Evolutionary conservation across 2,329 filamentous ascomycete genomes (phyloP).

Genomic region (Kalaharituber pfeilii): DNA sequence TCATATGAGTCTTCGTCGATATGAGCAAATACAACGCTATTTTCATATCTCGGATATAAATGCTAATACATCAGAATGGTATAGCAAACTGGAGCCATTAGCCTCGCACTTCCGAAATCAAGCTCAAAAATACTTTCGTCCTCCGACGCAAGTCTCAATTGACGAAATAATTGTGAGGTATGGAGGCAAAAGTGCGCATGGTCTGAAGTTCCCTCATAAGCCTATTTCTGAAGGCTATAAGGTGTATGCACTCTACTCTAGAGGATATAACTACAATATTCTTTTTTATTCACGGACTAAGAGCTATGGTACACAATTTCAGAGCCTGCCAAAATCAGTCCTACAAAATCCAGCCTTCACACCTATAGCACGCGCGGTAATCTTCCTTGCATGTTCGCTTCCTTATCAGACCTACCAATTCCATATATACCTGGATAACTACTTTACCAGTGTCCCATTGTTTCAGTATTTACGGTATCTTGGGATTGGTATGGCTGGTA

Average conservation of each 20-base stretch:
- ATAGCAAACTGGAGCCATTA: not conserved
- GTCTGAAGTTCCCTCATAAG: slow-evolving; percentile 27
- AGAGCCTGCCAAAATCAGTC: too few species aligned
- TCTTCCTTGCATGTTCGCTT: not conserved
- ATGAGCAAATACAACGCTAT: too few species aligned
- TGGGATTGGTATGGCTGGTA: slow-evolving; percentile 4
- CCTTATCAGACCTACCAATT: not conserved
- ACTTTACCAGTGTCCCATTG: slow-evolving; percentile 1
- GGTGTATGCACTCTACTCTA: not conserved
- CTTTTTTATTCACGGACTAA: too few species aligned
- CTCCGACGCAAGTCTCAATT: slow-evolving; percentile 23
- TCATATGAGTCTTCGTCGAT: too few species aligned
- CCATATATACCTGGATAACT: slow-evolving; percentile 3
- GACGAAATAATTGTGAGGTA: not conserved
- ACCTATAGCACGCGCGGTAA: not conserved
- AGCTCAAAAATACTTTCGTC: slow-evolving; percentile 4
- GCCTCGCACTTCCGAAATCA: not conserved
- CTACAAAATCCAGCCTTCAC: too few species aligned
- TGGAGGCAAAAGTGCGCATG: slow-evolving; percentile 24
- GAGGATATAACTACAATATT: too few species aligned
- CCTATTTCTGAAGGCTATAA: too few species aligned
- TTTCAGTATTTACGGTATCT: not conserved
- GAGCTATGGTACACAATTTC: too few species aligned
- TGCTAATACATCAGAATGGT: not conserved
- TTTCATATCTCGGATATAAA: too few species aligned